Evolutionary conservation across 208 protist species (phyloP).

Genomic region (Lotmaria passim): DNA sequence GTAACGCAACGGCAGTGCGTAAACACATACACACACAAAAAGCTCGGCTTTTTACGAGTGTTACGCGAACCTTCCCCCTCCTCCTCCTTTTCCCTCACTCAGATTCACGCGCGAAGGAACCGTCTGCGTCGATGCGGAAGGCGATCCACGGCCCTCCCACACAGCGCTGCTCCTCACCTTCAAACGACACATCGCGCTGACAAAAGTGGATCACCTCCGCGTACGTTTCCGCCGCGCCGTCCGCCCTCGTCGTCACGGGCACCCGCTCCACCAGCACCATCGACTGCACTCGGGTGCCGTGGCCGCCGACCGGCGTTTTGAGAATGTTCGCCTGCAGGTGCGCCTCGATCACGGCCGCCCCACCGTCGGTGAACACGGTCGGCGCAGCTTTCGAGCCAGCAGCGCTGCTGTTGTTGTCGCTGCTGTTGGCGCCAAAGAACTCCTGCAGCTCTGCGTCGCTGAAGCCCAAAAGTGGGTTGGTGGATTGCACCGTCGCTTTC

Average conservation of each 20-base stretch:
- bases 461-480: slow-evolving; percentile 43
- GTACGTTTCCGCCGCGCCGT: background rate
- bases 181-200: slow-evolving; percentile 35
- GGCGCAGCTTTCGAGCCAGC: too few species aligned
- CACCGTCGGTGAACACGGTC: slow-evolving; percentile 19
- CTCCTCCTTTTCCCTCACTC: background rate
- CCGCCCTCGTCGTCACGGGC: background rate
- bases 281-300: slow-evolving; percentile 62
- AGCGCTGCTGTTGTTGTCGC: too few species aligned
- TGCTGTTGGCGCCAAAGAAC: slow-evolving; percentile 22
- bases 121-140: slow-evolving; percentile 21
- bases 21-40: too few species aligned
- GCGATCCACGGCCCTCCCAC: slow-evolving; percentile 21
- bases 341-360: slow-evolving; percentile 27
- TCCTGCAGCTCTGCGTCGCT: slow-evolving; percentile 28
- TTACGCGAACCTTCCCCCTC: too few species aligned
- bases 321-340: slow-evolving; percentile 56
- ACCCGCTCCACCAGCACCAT: slow-evolving; percentile 56
- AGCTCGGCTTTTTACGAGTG: too few species aligned
- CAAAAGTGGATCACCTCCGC: slow-evolving; percentile 42
- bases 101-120: background rate
- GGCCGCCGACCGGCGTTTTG: slow-evolving; percentile 11
- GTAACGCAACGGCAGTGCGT: too few species aligned
- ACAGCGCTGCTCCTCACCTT: slow-evolving; percentile 16
- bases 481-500: slow-evolving; percentile 34